A percentile compares a stretch with the other conserved stretches of the same genome.
These are phyloP conservation scores for Myxozyma vanderwaltii DNA, from an alignment of 805 yeast genomes.

Conservation along the genomic window DNA sequence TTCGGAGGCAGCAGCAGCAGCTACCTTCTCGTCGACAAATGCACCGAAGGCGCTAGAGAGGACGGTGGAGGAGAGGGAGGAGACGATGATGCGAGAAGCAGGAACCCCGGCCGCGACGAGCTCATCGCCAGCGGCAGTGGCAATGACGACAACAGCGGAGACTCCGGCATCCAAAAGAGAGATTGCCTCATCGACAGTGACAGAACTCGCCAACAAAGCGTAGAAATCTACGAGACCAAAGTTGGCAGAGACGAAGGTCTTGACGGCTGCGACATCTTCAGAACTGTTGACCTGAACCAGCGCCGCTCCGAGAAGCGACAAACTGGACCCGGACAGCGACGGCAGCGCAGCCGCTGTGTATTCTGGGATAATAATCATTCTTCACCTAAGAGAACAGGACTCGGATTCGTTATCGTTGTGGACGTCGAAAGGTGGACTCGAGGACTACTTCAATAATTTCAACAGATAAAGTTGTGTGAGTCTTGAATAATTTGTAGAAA, in stretches of 20 bases:
- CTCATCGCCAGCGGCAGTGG: constrained; percentile 39
- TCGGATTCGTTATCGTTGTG: neutral
- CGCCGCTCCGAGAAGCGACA: constrained; percentile 21
- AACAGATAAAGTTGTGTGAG: neutral
- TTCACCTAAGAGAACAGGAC: neutral
- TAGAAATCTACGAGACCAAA: constrained; percentile 38
- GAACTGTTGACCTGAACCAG: constrained; percentile 18
- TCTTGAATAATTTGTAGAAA: neutral
- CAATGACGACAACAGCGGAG: constrained; percentile 45
- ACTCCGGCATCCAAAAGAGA: constrained; percentile 66
- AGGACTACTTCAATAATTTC: neutral
- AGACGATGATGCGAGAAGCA: constrained; percentile 48
- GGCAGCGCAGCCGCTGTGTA: constrained; percentile 3
- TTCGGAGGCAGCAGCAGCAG: constrained; percentile 11
- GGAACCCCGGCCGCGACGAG: constrained; percentile 57
- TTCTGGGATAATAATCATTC: constrained; percentile 16
- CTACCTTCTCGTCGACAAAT: constrained; percentile 17
- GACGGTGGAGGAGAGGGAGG: constrained; percentile 9
- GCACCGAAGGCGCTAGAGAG: constrained; percentile 32
- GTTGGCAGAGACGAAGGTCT: constrained; percentile 12
- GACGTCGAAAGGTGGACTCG: no score
- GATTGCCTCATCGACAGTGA: constrained; percentile 50
- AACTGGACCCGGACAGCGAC: constrained; percentile 6
- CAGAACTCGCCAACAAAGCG: constrained; percentile 35
- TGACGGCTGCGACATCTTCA: constrained; percentile 12